A percentile compares a stretch with the other conserved stretches of the same genome.
Conservation (phyloP, 257 asterid genomes). For the Solanum appendiculatum region DNA sequence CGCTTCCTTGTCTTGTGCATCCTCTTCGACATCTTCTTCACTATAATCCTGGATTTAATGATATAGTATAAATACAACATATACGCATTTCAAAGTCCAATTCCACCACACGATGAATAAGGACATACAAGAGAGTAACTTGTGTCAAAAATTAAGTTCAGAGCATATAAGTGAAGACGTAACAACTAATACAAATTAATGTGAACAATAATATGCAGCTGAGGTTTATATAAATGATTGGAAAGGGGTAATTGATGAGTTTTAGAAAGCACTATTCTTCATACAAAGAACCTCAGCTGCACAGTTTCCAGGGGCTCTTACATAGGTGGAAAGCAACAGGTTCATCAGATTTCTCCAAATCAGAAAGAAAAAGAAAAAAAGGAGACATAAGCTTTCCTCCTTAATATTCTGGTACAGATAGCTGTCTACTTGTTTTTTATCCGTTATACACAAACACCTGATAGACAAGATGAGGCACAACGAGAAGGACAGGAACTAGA, state of each 20-base stretch:
- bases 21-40: slow-evolving; percentile 19
- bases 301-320: not conserved
- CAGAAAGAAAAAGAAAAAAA: not conserved
- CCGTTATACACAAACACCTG: not conserved
- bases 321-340: not conserved
- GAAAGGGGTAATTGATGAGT: not conserved
- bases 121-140: not conserved
- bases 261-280: not conserved
- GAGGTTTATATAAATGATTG: not conserved
- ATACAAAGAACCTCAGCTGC: not conserved
- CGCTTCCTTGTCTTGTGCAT: slow-evolving; percentile 11
- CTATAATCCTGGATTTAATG: slow-evolving; percentile 41
- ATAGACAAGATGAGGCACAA: not conserved
- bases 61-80: not conserved
- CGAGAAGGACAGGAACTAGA: not conserved
- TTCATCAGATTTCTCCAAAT: not conserved
- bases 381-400: not conserved
- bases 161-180: not conserved
- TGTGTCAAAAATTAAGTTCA: not conserved
- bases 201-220: not conserved
- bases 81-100: not conserved
- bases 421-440: not conserved
- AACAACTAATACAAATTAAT: not conserved
- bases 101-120: not conserved
- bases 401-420: not conserved